Evolutionary conservation across 2,329 filamentous ascomycete genomes (phyloP).

Genomic region (Stemphylium lycopersici): DNA sequence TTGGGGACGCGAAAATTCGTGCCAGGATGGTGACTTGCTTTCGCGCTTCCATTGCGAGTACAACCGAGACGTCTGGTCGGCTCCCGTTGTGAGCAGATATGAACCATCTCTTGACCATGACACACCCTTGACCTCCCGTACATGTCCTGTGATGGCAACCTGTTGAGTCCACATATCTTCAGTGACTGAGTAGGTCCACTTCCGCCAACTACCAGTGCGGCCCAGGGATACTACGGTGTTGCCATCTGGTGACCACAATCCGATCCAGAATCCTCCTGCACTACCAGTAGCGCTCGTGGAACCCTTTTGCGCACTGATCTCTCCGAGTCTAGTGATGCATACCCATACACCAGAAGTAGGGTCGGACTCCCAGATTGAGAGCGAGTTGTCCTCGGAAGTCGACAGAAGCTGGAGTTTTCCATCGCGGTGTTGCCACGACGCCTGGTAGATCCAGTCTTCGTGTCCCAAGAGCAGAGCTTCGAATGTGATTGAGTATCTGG

Average conservation of each 20-base stretch:
- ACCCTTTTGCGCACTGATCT: conserved; percentile 93
- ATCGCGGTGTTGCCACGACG: conserved; percentile 69
- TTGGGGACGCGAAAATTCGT: conserved; percentile 93
- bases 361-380: conserved; percentile 92
- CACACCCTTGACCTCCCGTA: conserved; percentile 78
- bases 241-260: conserved; percentile 85
- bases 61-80: conserved; percentile 90
- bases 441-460: conserved; percentile 97
- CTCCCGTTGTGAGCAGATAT: conserved; percentile 86
- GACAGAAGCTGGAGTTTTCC: conserved; percentile 76
- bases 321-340: conserved; percentile 81
- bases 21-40: conserved; percentile 68
- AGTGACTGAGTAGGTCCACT: conserved; percentile 71
- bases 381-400: conserved; percentile 91
- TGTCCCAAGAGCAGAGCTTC: conserved; percentile 93
- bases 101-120: conserved; percentile 82
- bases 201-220: conserved; percentile 89
- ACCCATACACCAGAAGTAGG: conserved; percentile 87
- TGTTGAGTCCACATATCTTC: conserved; percentile 76
- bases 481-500: conserved; percentile 82
- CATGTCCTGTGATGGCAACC: conserved; percentile 82
- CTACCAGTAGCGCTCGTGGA: conserved; percentile 96
- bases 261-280: conserved; percentile 95
- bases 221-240: conserved; percentile 79
- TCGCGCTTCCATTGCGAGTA: conserved; percentile 76